Evolutionary conservation across 345 rosid genomes (phyloP).

Genomic region (Citrus australasica): DNA sequence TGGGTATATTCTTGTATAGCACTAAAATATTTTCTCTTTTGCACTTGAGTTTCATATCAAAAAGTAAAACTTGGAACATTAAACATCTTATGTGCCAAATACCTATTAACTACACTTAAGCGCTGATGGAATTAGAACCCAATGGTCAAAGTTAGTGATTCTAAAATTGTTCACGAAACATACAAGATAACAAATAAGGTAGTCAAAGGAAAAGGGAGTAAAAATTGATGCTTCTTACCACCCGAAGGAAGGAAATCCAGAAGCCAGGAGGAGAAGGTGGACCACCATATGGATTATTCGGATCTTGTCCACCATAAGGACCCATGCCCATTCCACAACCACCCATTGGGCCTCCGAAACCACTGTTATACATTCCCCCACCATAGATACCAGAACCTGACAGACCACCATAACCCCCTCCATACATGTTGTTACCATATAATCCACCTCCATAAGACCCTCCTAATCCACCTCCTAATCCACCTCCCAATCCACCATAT

Average conservation of each 20-base stretch:
- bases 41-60: no score
- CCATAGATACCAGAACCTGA: slow-evolving; percentile 62
- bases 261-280: slow-evolving; percentile 97
- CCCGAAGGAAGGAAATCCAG: slow-evolving; percentile 92
- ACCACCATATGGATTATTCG: slow-evolving; percentile 74
- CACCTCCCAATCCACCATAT: slow-evolving; percentile 52
- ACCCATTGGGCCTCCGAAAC: slow-evolving; percentile 84
- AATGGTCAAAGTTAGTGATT: not conserved
- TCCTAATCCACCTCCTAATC: slow-evolving; percentile 54
- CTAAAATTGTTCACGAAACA: not conserved
- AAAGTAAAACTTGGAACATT: not conserved
- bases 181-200: not conserved
- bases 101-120: not conserved
- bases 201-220: not conserved
- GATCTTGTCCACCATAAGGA: slow-evolving; percentile 89
- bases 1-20: no score
- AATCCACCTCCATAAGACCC: slow-evolving; percentile 64
- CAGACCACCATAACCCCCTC: slow-evolving; percentile 85
- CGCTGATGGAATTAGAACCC: not conserved
- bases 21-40: no score
- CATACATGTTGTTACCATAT: slow-evolving; percentile 69
- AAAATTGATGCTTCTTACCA: slow-evolving; percentile 42
- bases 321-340: slow-evolving; percentile 88
- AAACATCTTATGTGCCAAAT: not conserved
- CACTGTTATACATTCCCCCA: slow-evolving; percentile 40